Percentiles rank a stretch among this genome's conserved stretches.
These are phyloP conservation scores for Botrytis deweyae DNA, from an alignment of 2,329 filamentous ascomycete species.

Conservation along the genomic window DNA sequence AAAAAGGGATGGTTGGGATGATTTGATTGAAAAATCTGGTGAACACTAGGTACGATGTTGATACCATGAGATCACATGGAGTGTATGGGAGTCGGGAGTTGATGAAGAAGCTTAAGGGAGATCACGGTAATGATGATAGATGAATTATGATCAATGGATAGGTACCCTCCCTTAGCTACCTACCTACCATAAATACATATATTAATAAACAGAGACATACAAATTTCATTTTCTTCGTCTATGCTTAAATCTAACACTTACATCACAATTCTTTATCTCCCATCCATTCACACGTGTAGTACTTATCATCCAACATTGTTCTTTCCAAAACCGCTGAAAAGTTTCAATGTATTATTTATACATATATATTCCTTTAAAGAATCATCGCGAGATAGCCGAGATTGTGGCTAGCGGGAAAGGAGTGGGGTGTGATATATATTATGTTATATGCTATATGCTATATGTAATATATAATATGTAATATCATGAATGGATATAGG, in stretches of 20 bases:
- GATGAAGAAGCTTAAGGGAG: neutral
- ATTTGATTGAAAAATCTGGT: neutral
- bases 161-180: neutral
- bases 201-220: neutral
- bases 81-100: neutral
- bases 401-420: neutral
- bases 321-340: neutral
- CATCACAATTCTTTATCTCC: neutral
- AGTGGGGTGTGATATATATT: neutral
- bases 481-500: neutral
- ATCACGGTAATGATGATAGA: conserved; percentile 13
- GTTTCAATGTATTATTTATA: neutral
- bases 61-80: neutral
- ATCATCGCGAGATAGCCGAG: no score
- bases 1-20: neutral
- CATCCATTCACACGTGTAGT: neutral
- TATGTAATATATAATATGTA: neutral
- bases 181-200: neutral
- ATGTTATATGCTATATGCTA: no score
- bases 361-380: neutral
- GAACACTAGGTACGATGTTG: neutral
- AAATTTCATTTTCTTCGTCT: neutral
- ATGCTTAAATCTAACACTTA: no score
- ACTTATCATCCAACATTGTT: neutral
- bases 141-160: conserved; percentile 11